phyloP scores from a whole-genome alignment of 345 rosid genomes.

The Hypericum androsaemum region DNA sequence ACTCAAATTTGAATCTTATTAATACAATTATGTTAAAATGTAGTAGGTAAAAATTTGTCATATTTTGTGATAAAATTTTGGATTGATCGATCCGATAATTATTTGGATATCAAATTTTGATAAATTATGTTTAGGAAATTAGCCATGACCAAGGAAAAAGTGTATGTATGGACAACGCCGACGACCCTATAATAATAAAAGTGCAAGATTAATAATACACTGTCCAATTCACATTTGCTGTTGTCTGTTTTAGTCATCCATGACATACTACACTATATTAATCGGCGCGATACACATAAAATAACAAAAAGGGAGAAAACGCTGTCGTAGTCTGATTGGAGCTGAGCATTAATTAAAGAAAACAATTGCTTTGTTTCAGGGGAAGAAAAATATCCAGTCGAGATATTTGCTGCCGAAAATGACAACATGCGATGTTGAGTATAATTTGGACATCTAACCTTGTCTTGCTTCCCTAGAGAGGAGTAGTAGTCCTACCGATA shows the following conservation, averaged over 20 bases:
- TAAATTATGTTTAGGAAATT: too few relatives aligned
- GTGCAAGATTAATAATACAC: not conserved
- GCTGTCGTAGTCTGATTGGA: slow-evolving; percentile 18
- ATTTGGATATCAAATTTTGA: too few relatives aligned
- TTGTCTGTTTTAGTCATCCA: slow-evolving; percentile 16
- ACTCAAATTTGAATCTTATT: too few relatives aligned
- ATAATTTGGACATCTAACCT: slow-evolving; percentile 21
- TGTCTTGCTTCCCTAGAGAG: slow-evolving; percentile 11
- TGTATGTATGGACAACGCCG: not conserved
- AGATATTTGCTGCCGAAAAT: slow-evolving; percentile 21
- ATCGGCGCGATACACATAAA: not conserved
- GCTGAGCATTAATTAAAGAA: slow-evolving; percentile 4
- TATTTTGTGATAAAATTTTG: too few relatives aligned
- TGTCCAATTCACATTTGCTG: slow-evolving; percentile 11
- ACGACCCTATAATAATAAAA: slow-evolving; percentile 1
- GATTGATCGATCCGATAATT: too few relatives aligned
- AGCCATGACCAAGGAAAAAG: too few relatives aligned
- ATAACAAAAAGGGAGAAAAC: slow-evolving; percentile 7
- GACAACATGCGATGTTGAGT: slow-evolving; percentile 20
- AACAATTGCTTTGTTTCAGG: not conserved
- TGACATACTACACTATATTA: slow-evolving; percentile 17
- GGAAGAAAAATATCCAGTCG: slow-evolving; percentile 14
- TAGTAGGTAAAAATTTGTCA: too few relatives aligned
- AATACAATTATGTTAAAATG: too few relatives aligned
- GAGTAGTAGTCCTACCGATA: too few relatives aligned